Evolutionary conservation across 805 yeast species (phyloP).

Genomic region (Aciculoconidium aculeatum): DNA sequence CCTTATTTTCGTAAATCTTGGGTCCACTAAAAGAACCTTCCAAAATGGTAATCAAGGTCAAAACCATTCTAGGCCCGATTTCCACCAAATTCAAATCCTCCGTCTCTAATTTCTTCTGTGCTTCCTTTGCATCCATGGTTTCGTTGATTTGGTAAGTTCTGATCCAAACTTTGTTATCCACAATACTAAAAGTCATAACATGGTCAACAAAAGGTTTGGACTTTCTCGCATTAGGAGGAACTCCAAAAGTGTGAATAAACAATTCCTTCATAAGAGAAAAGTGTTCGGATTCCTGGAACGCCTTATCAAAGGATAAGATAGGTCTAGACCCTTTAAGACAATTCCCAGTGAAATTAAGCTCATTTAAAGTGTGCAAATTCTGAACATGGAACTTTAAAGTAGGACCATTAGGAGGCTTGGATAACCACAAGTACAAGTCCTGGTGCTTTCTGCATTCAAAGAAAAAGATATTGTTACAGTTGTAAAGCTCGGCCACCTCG

Average conservation of each 20-base stretch:
- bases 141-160: constrained; percentile 88
- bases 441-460: constrained; percentile 96
- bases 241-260: constrained; percentile 79
- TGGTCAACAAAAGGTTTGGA: constrained; percentile 94
- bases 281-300: constrained; percentile 64
- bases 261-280: constrained; percentile 74
- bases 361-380: constrained; percentile 93
- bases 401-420: constrained; percentile 98
- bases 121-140: constrained; percentile 53
- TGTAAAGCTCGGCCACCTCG: constrained; percentile 94
- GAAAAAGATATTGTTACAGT: constrained; percentile 90
- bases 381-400: constrained; percentile 90
- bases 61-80: constrained; percentile 93
- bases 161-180: constrained; percentile 92
- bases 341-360: constrained; percentile 93
- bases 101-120: constrained; percentile 36
- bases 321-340: constrained; percentile 96
- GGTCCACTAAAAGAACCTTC: constrained; percentile 99
- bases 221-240: constrained; percentile 89
- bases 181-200: constrained; percentile 87
- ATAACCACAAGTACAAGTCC: constrained; percentile 89
- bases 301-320: constrained; percentile 75
- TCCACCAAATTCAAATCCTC: constrained; percentile 79
- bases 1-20: constrained; percentile 93
- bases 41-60: constrained; percentile 83